Evolutionary conservation across 2,329 filamentous ascomycete genomes (phyloP).

Genomic region (Cladophialophora psammophila): DNA sequence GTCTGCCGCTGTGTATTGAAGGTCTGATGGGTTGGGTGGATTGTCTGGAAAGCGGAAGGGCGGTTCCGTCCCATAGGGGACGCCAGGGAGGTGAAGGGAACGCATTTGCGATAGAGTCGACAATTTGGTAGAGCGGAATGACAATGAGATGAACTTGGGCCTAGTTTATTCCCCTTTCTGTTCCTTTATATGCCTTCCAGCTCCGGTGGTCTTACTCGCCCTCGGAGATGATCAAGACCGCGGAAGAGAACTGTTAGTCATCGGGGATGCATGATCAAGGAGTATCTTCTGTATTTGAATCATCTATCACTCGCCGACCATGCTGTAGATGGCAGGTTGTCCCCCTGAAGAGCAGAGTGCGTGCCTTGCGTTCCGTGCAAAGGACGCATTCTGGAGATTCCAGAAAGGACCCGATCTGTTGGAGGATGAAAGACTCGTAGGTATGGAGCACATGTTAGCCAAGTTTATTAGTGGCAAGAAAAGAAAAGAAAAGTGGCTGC

Average conservation of each 20-base stretch:
- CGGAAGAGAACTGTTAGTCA: not conserved
- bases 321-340: not conserved
- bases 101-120: slow-evolving; percentile 14
- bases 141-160: not conserved
- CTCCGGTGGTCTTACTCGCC: not conserved
- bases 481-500: slow-evolving; percentile 4
- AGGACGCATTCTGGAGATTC: not conserved
- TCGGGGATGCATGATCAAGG: not conserved
- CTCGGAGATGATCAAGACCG: not conserved
- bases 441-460: not conserved
- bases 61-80: not conserved
- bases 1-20: slow-evolving; percentile 45
- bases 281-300: not conserved
- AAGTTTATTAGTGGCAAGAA: not conserved
- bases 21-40: slow-evolving; percentile 39
- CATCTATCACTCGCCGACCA: not conserved
- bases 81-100: slow-evolving; percentile 26
- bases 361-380: not conserved
- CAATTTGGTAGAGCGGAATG: not conserved
- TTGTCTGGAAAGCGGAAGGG: slow-evolving; percentile 29
- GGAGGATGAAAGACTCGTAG: not conserved
- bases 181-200: not conserved
- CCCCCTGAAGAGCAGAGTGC: not conserved
- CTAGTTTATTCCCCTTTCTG: not conserved
- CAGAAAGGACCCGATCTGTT: not conserved